phyloP scores from a whole-genome alignment of 495 filamentous ascomycete genomes.

The Talaromyces stipitatus region DNA sequence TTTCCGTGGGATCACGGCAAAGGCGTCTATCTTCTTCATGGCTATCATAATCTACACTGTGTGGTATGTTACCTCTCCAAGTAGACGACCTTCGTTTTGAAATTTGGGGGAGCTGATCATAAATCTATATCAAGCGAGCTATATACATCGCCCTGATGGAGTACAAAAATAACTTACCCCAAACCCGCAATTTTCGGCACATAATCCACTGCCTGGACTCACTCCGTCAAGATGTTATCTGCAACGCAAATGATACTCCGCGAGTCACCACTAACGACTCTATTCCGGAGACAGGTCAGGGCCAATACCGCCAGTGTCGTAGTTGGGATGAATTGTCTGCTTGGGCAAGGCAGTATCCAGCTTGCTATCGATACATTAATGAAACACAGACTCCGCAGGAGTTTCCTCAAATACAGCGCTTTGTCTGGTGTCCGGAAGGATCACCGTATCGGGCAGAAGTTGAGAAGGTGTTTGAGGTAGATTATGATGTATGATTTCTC shows the following conservation, averaged over 20 bases:
- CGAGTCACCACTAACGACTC: slow-evolving; percentile 8
- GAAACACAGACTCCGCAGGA: no score
- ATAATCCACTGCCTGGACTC: slow-evolving; percentile 21
- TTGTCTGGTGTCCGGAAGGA: slow-evolving; percentile 6
- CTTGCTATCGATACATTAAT: slow-evolving; percentile 9
- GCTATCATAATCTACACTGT: slow-evolving; percentile 21
- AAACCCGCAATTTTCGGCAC: slow-evolving; percentile 5
- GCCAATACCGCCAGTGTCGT: slow-evolving; percentile 16
- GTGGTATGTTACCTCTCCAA: slow-evolving; percentile 5
- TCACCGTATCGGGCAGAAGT: background rate
- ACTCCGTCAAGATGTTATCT: slow-evolving; percentile 16
- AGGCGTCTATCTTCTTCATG: slow-evolving; percentile 22
- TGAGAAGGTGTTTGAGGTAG: background rate
- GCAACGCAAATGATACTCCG: slow-evolving; percentile 24
- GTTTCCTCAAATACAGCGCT: background rate
- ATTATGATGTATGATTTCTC: background rate
- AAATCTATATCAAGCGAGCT: background rate
- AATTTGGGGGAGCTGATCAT: background rate
- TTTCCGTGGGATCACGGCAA: slow-evolving; percentile 23
- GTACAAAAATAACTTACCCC: background rate
- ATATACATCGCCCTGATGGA: slow-evolving; percentile 6
- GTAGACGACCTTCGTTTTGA: background rate
- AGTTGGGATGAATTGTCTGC: slow-evolving; percentile 13
- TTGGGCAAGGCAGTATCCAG: slow-evolving; percentile 14
- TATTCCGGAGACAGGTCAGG: background rate